Percentiles rank a stretch among this genome's conserved stretches.
Evolutionary conservation across 257 asterid genomes (phyloP).

Genomic region (Penstemon newberryi): DNA sequence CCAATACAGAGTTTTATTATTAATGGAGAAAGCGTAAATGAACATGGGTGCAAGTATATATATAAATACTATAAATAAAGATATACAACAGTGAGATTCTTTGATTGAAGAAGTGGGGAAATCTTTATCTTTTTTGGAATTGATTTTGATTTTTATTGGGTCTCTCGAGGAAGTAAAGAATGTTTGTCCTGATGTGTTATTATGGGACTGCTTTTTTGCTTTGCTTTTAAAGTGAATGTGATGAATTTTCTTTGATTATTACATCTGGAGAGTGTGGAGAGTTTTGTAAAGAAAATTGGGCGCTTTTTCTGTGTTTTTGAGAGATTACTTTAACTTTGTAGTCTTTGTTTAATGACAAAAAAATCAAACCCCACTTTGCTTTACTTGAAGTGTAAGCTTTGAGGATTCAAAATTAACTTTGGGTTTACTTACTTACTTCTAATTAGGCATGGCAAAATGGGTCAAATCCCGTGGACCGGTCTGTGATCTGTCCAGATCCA

Average conservation of each 20-base stretch:
- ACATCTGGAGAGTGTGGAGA: not conserved
- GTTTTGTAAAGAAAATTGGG: conserved; percentile 22
- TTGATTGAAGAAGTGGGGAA: conserved; percentile 62
- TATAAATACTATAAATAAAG: conserved; percentile 17
- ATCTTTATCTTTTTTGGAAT: conserved; percentile 18
- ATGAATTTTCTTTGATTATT: no score
- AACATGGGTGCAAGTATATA: conserved; percentile 28
- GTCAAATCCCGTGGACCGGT: no score
- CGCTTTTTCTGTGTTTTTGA: conserved; percentile 27
- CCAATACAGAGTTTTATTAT: not conserved
- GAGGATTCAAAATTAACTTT: no score
- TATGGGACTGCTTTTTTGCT: conserved; percentile 31
- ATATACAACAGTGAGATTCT: conserved; percentile 44
- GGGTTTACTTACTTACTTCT: no score
- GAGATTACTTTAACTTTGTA: conserved; percentile 27
- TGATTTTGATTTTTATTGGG: conserved; percentile 36
- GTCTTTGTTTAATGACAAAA: conserved; percentile 26
- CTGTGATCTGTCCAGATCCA: no score
- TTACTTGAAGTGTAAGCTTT: conserved; percentile 23
- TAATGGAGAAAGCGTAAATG: conserved; percentile 29
- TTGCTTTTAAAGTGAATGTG: conserved; percentile 2
- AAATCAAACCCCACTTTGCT: conserved; percentile 35
- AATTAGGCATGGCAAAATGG: no score
- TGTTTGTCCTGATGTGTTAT: conserved; percentile 35
- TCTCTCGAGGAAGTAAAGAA: conserved; percentile 76